Conservation (phyloP, 2,329 filamentous ascomycete genomes). For the Talaromyces sp. region DNA sequence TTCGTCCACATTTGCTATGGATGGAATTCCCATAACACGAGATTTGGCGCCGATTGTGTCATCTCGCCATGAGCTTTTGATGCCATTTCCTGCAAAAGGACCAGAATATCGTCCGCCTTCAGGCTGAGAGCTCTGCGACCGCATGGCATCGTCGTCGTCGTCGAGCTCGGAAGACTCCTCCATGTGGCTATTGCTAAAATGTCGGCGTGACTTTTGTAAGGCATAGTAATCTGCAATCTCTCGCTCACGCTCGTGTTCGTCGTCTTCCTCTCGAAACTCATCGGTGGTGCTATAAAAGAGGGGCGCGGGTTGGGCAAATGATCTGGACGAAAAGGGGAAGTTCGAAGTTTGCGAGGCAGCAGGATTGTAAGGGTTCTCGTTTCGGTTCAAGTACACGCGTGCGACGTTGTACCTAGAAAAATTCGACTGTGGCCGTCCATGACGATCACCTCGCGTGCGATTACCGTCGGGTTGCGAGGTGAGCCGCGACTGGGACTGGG, state of each 20-base stretch:
- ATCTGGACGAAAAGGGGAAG: conserved; percentile 76
- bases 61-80: conserved; percentile 55
- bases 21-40: conserved; percentile 25
- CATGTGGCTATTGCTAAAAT: conserved; percentile 78
- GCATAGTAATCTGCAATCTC: conserved; percentile 95
- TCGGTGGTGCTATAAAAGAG: conserved; percentile 92
- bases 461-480: conserved; percentile 62
- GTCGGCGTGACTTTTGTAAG: conserved; percentile 79
- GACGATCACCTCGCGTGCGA: conserved; percentile 32
- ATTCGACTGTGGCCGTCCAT: conserved; percentile 39
- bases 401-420: conserved; percentile 43
- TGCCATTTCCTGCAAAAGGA: conserved; percentile 44
- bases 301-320: conserved; percentile 73
- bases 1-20: conserved; percentile 22
- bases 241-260: conserved; percentile 82
- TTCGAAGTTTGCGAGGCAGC: conserved; percentile 65
- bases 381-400: conserved; percentile 48
- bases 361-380: conserved; percentile 75
- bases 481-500: conserved; percentile 90
- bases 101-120: conserved; percentile 32
- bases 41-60: conserved; percentile 40
- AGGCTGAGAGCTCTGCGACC: conserved; percentile 54
- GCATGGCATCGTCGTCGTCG: conserved; percentile 54
- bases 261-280: conserved; percentile 87
- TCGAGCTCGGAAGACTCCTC: conserved; percentile 84